A percentile compares a stretch with the other conserved stretches of the same genome.
Conservation (phyloP, 2,329 filamentous ascomycete genomes). For the Calonectria naviculata region DNA sequence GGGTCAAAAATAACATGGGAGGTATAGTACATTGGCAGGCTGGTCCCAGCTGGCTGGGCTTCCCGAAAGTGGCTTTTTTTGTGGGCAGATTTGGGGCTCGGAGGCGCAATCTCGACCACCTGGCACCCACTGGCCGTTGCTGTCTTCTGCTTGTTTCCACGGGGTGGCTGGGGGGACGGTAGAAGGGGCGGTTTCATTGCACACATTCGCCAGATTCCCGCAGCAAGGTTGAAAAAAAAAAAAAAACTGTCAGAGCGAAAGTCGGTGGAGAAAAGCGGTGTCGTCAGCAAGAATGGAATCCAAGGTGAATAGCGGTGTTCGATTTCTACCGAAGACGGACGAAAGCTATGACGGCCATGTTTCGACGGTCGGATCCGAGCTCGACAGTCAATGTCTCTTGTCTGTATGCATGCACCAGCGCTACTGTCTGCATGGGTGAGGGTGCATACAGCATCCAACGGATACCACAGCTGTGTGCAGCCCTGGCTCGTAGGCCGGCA, state of each 20-base stretch:
- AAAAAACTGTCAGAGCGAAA: slow-evolving; percentile 4
- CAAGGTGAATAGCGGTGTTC: not conserved
- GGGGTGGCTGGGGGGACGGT: not conserved
- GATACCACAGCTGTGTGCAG: not conserved
- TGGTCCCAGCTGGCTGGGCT: slow-evolving; percentile 16
- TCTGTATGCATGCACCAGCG: not conserved
- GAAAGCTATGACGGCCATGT: not conserved
- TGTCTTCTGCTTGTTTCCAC: slow-evolving; percentile 4
- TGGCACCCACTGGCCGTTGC: slow-evolving; percentile 35
- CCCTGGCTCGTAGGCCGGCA: not conserved
- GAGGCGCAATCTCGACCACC: slow-evolving; percentile 27
- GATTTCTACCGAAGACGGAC: not conserved
- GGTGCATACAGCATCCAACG: not conserved
- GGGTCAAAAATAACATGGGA: not conserved
- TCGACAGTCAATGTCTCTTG: not conserved
- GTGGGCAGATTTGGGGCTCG: slow-evolving; percentile 21
- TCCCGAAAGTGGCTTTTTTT: slow-evolving; percentile 5
- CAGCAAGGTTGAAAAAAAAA: not conserved
- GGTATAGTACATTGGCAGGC: not conserved
- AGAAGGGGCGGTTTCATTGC: not conserved
- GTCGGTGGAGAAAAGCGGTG: slow-evolving; percentile 3
- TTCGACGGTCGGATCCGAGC: slow-evolving; percentile 3
- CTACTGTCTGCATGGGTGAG: not conserved
- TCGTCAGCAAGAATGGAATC: not conserved
- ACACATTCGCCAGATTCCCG: not conserved